Conservation (phyloP, 176 grass and related monocot genomes). For the Eremochloa ophiuroides region DNA sequence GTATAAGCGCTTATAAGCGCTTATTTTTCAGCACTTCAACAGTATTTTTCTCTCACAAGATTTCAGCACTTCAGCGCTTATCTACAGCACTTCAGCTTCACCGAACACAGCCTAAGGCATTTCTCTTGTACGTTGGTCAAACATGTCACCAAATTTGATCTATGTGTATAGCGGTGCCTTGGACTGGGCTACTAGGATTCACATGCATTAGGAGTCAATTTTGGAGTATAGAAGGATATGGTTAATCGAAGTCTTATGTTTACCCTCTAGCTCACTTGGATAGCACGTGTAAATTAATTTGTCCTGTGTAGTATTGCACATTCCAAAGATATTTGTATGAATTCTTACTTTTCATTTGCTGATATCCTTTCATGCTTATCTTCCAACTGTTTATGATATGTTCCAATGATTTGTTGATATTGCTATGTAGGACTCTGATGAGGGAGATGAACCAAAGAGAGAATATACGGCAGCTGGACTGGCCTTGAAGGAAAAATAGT, state of each 20-base stretch:
- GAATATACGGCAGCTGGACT: constrained; percentile 89
- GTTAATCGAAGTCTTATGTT: background rate
- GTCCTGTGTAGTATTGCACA: background rate
- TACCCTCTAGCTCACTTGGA: background rate
- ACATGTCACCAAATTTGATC: background rate
- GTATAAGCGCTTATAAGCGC: too few relatives aligned
- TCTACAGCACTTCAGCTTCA: too few relatives aligned
- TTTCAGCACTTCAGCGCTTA: too few relatives aligned
- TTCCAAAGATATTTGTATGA: background rate
- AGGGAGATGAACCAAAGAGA: constrained; percentile 62
- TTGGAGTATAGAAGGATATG: background rate
- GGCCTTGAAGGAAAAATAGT: constrained; percentile 97
- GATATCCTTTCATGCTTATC: constrained; percentile 9
- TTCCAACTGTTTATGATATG: constrained; percentile 16
- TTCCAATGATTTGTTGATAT: constrained; percentile 33
- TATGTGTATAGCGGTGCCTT: background rate
- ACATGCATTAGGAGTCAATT: background rate
- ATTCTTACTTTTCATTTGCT: background rate
- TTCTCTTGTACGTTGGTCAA: background rate
- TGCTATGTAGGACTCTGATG: constrained; percentile 73
- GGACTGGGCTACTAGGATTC: background rate
- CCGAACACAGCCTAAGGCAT: too few relatives aligned
- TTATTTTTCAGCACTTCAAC: too few relatives aligned
- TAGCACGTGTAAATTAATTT: background rate
- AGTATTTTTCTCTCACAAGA: too few relatives aligned